These are phyloP conservation scores for Akanthomyces muscarius DNA, from an alignment of 2,329 filamentous ascomycete species.

Conservation along the genomic window DNA sequence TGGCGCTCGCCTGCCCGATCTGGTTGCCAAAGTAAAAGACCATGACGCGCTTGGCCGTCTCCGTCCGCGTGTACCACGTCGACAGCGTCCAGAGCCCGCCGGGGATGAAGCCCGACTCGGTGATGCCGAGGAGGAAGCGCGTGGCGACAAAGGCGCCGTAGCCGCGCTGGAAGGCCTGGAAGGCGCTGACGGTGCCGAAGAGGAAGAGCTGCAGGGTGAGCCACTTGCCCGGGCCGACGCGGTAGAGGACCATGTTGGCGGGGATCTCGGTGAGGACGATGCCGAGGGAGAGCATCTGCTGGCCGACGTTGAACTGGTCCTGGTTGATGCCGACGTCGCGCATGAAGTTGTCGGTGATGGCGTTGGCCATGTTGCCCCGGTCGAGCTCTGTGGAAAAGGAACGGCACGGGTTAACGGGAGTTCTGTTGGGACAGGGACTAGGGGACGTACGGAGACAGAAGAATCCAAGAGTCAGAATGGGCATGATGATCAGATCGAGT, in stretches of 20 bases:
- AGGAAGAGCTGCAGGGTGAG: conserved; percentile 50
- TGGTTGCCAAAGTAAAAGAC: conserved; percentile 55
- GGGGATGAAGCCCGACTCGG: conserved; percentile 53
- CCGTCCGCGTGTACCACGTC: conserved; percentile 51
- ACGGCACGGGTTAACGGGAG: not conserved
- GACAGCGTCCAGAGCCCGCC: conserved; percentile 48
- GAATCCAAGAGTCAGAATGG: conserved; percentile 38
- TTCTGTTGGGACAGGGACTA: not conserved
- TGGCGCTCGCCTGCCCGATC: conserved; percentile 37
- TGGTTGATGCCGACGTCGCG: conserved; percentile 46
- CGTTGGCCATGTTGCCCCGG: conserved; percentile 39
- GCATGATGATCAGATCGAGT: conserved; percentile 40
- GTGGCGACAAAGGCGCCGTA: conserved; percentile 46
- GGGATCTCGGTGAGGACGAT: conserved; percentile 42
- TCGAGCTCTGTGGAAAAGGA: conserved; percentile 25
- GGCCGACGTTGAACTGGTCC: conserved; percentile 49
- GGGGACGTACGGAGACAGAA: conserved; percentile 38
- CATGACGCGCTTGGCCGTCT: conserved; percentile 49
- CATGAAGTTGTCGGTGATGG: conserved; percentile 46
- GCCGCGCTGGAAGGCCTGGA: conserved; percentile 49
- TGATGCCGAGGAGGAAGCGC: conserved; percentile 49
- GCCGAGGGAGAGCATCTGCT: conserved; percentile 46
- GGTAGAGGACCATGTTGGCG: conserved; percentile 34
- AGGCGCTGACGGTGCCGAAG: conserved; percentile 50
- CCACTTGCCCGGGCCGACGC: conserved; percentile 39